A percentile compares a stretch with the other conserved stretches of the same genome.
phyloP scores from a whole-genome alignment of 2,329 filamentous ascomycete genomes.

The Shiraia bambusicola region DNA sequence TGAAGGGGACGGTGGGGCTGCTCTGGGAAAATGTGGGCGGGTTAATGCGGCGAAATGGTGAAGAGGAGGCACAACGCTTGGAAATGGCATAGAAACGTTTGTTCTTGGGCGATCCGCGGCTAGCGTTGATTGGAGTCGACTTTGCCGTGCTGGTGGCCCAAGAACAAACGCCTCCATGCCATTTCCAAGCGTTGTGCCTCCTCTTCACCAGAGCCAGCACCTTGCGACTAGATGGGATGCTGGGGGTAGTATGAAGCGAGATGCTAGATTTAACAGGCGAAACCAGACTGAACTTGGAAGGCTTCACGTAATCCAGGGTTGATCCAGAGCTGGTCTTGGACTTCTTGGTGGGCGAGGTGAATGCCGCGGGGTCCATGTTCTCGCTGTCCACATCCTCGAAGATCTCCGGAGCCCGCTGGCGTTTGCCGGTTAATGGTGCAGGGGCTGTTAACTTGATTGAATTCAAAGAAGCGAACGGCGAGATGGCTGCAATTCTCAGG shows the following conservation, averaged over 20 bases:
- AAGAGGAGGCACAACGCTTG: constrained; percentile 63
- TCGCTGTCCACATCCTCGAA: constrained; percentile 56
- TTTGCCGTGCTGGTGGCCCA: constrained; percentile 57
- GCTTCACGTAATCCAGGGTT: constrained; percentile 41
- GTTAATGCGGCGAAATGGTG: constrained; percentile 69
- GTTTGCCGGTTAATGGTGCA: constrained; percentile 46
- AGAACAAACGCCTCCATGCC: constrained; percentile 68
- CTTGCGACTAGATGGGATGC: constrained; percentile 38
- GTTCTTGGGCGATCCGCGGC: constrained; percentile 75
- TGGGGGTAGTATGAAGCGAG: constrained; percentile 31
- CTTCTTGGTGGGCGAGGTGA: constrained; percentile 56
- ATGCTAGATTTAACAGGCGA: constrained; percentile 27
- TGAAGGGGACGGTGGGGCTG: constrained; percentile 65
- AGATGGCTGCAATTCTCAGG: constrained; percentile 35
- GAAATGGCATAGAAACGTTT: constrained; percentile 70
- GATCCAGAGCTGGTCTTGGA: constrained; percentile 47
- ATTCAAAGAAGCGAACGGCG: constrained; percentile 32
- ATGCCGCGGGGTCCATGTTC: constrained; percentile 59
- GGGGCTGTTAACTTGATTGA: constrained; percentile 34
- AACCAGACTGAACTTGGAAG: constrained; percentile 44
- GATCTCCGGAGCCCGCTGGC: constrained; percentile 46
- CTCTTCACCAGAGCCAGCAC: constrained; percentile 51
- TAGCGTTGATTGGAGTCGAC: constrained; percentile 46
- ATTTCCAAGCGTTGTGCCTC: constrained; percentile 68
- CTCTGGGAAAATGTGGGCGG: constrained; percentile 62